phyloP scores from a whole-genome alignment of 1,284 basidiomycete species.

The Austroboletus novae-zelandiae region DNA sequence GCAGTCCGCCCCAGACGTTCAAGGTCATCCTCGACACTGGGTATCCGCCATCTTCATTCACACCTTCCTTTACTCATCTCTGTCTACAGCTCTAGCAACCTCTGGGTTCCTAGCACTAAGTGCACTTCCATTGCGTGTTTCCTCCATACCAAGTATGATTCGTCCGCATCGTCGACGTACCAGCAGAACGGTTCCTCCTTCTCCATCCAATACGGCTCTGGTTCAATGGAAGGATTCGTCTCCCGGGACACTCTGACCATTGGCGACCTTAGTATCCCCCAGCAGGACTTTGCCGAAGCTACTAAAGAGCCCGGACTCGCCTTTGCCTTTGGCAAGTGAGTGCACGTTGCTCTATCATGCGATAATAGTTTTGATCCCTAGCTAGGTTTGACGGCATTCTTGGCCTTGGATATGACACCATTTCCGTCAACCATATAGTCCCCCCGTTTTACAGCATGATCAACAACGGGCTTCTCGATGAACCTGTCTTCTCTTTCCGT shows the following conservation, averaged over 20 bases:
- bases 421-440: slow-evolving; percentile 90
- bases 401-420: slow-evolving; percentile 95
- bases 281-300: slow-evolving; percentile 94
- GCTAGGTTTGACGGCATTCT: slow-evolving; percentile 92
- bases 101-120: slow-evolving; percentile 87
- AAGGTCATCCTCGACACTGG: slow-evolving; percentile 90
- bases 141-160: slow-evolving; percentile 94
- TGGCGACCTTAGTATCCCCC: slow-evolving; percentile 78
- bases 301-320: slow-evolving; percentile 96
- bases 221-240: slow-evolving; percentile 96
- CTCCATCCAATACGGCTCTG: slow-evolving; percentile 94
- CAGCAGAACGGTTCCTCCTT: slow-evolving; percentile 91
- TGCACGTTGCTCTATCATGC: slow-evolving; percentile 29
- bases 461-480: slow-evolving; percentile 78
- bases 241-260: slow-evolving; percentile 84
- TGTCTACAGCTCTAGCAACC: slow-evolving; percentile 72
- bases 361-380: neutral
- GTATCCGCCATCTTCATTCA: slow-evolving; percentile 30
- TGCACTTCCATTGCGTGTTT: slow-evolving; percentile 99
- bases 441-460: slow-evolving; percentile 98
- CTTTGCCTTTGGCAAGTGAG: slow-evolving; percentile 97
- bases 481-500: slow-evolving; percentile 94
- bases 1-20: slow-evolving; percentile 80
- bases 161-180: slow-evolving; percentile 80
- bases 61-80: slow-evolving; percentile 1